phyloP scores from a whole-genome alignment of 108 stramenopile genomes.

The Nitzschia inconspicua region DNA sequence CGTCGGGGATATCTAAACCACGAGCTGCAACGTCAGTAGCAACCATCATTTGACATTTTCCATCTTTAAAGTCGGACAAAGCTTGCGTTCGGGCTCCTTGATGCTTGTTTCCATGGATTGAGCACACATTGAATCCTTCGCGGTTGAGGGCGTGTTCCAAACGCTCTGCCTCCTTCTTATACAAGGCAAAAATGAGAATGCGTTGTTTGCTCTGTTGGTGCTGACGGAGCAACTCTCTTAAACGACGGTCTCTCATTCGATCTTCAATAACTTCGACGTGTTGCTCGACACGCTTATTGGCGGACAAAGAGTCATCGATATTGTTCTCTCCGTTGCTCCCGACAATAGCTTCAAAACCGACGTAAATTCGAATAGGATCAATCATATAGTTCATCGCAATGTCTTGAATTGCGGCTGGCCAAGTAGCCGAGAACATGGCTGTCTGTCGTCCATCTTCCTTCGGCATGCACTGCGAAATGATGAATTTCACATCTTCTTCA shows the following conservation, averaged over 20 bases:
- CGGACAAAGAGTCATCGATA: conserved; percentile 87
- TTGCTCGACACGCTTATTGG: conserved; percentile 93
- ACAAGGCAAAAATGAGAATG: conserved; percentile 92
- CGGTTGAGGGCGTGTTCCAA: conserved; percentile 78
- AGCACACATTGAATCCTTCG: conserved; percentile 73
- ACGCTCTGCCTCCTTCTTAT: conserved; percentile 96
- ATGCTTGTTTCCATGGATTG: conserved; percentile 97
- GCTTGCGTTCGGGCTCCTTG: conserved; percentile 90
- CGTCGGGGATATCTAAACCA: conserved; percentile 97
- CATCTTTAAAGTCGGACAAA: conserved; percentile 88
- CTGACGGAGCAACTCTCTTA: conserved; percentile 72
- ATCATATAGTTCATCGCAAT: conserved; percentile 89
- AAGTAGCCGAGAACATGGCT: conserved; percentile 98
- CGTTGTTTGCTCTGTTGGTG: conserved; percentile 72
- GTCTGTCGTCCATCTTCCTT: conserved; percentile 81
- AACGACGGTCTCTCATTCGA: conserved; percentile 75
- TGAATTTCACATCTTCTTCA: conserved; percentile 71
- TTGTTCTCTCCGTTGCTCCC: conserved; percentile 71
- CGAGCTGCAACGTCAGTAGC: conserved; percentile 97
- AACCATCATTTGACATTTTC: conserved; percentile 85
- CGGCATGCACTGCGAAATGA: conserved; percentile 61
- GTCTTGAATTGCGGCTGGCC: conserved; percentile 93
- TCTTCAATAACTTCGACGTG: conserved; percentile 94
- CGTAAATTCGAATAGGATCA: conserved; percentile 82
- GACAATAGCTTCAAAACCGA: conserved; percentile 82